Base-by-base conservation (phyloP, 371 early-diverging fungal species). In the Haplosporangium sp. region DNA sequence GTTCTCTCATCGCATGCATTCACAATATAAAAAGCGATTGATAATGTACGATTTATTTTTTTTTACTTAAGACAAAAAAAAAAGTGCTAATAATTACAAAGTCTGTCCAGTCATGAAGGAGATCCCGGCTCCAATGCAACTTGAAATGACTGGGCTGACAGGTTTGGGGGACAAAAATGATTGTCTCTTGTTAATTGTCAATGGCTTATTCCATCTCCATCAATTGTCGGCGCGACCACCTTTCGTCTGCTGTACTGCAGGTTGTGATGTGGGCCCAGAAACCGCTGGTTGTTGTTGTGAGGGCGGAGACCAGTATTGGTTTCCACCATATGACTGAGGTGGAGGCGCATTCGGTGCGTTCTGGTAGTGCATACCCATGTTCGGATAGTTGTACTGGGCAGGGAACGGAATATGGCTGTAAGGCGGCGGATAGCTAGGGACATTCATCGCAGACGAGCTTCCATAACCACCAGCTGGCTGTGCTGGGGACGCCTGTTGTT, bases 381-480 rank as follows among this genome's bases (percentile, higher is more conserved):
- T 14, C 0, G 70, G 64, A 46, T 70, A 70, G 42, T 62, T 56
- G 51, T 53, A 51, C 50, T 62, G 63, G 11, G 73, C 56, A 20
- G 73, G 73, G 50, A 73, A 73, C 0, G 73, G 73, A 23, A 73
- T 73, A 21, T 74, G 62, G 60, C 50, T 68, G 50, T 67, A 68
- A 23, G 68, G 68, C 6, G 55, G 62, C 16, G 68, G 69, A n/a
- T 74, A 68, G 12, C 60, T 68, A 5, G 74, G 74, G 23, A 64
- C 74, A 54, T 58, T 63, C 67, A 73, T 73, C 14, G 73, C 62
- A 2, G 73, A 63, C 3, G 73, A 73, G 21, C 59, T 62, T 41
- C 67, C 67, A 48, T 73, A 73, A 5, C 67, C 67, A 21, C 55
- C 60, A 13, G 52, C 13, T 5, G 59, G 55, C 40, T 59, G 72